Base-by-base conservation (phyloP, 495 filamentous ascomycete genomes). In the Friedmanniomyces endolithicus region DNA sequence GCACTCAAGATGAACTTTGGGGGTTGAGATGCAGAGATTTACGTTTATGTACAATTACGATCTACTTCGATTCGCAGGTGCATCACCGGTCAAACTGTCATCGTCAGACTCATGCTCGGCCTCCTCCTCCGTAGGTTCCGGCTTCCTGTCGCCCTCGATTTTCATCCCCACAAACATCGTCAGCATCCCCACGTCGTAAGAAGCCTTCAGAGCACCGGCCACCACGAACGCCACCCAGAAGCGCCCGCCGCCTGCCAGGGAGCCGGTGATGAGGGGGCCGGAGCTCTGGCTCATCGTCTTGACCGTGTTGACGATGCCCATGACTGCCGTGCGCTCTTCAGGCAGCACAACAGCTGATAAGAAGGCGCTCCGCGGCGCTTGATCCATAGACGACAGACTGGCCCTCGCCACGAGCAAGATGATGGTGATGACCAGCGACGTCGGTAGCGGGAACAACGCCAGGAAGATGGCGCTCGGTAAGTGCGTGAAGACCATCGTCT, bases 1-100 rank as follows among this genome's bases (percentile, higher is more conserved):
- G 88, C 88, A 49, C 65, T 99, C 68, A 87, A 90, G 74, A 89
- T 97, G 85, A 77, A 95, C 65, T 96, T 98, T 78, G 56, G 61
- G 31, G 56, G 57, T 7, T 47, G 31, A 55, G 25, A 50, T 2
- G 19, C 6, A 23, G 19, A 47, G 12, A 20, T 3, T 47, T 19
- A 41, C 6, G 16, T n/a, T 14, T 27, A 23, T 47, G 6, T 20
- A 22, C 16, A 3, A 20, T 45, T 17, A 16, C 12, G 41, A 8
- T 31, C 9, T 31, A 31, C 27, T 9, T 9, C 9, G 27, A 31
- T 31, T 9, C 27, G 27, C 27, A 31, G 27, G 4, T 31, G 3
- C 27, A 4, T 31, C 27, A 9, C 27, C 16, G 7, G 44, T 23
- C 12, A 6, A 19, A 22, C 44, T 47, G 20, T 23, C 2, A 2